A percentile compares a stretch with the other conserved stretches of the same genome.
phyloP scores from a whole-genome alignment of 352 stramenopile genomes.

The Thalassiosira allenii region DNA sequence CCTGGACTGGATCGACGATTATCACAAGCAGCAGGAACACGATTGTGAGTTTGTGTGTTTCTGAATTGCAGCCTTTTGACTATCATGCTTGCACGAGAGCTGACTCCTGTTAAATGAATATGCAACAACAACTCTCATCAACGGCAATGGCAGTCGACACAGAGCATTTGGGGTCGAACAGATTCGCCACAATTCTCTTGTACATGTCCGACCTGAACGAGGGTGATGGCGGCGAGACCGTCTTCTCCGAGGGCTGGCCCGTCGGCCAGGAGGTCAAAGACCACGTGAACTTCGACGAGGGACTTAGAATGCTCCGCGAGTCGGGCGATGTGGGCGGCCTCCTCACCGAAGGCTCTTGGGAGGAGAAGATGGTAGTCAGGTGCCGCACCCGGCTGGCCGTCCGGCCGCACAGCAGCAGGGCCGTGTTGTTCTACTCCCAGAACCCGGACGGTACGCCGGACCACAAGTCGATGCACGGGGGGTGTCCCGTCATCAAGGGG shows the following conservation, averaged over 20 bases:
- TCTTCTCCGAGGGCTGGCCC: constrained; percentile 73
- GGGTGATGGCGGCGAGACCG: constrained; percentile 81
- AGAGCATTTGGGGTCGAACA: constrained; percentile 86
- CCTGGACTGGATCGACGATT: constrained; percentile 91
- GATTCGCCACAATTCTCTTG: constrained; percentile 83
- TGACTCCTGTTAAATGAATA: too few relatives aligned
- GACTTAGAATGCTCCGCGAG: constrained; percentile 37
- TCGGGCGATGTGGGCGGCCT: constrained; percentile 54
- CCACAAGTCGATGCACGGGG: constrained; percentile 89
- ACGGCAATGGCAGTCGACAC: constrained; percentile 28
- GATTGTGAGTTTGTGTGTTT: constrained; percentile 79
- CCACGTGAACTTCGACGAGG: constrained; percentile 8
- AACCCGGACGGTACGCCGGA: constrained; percentile 93
- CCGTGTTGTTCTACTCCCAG: constrained; percentile 98
- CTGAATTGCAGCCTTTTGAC: too few relatives aligned
- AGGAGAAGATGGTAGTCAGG: constrained; percentile 83
- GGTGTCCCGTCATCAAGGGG: constrained; percentile 91
- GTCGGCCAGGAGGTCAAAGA: constrained; percentile 31
- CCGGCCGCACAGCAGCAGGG: constrained; percentile 86
- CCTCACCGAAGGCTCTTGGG: constrained; percentile 76
- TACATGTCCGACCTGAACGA: constrained; percentile 84
- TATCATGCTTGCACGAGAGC: too few relatives aligned
- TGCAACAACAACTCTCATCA: too few relatives aligned
- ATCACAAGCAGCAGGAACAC: constrained; percentile 55
- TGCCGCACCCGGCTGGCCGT: constrained; percentile 81